Conservation (phyloP, 2,329 filamentous ascomycete genomes). For the Cryphonectria nitschkei region DNA sequence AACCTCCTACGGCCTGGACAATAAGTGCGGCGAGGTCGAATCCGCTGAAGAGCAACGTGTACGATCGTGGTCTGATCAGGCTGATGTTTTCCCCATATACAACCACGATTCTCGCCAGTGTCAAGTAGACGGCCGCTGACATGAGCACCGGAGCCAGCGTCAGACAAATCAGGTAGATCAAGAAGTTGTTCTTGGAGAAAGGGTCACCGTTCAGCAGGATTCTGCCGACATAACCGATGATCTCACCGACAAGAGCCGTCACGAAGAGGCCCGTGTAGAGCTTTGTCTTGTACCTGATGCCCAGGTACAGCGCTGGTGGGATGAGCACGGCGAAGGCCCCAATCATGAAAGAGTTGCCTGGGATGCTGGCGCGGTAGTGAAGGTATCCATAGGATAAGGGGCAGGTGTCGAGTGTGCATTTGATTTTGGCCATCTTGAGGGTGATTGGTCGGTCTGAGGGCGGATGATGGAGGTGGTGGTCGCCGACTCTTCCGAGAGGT, state of each 20-base stretch:
- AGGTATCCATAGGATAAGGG: constrained; percentile 11
- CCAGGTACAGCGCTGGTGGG: constrained; percentile 26
- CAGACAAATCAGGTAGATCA: constrained; percentile 10
- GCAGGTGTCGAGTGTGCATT: constrained; percentile 10
- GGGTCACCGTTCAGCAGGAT: constrained; percentile 46
- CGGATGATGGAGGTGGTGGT: not conserved
- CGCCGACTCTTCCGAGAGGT: not conserved
- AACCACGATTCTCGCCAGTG: constrained; percentile 55
- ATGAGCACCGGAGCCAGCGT: constrained; percentile 13
- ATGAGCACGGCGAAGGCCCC: constrained; percentile 29
- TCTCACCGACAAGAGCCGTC: constrained; percentile 48
- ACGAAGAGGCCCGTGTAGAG: constrained; percentile 39
- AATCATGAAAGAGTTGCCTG: constrained; percentile 37
- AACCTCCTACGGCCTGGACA: constrained; percentile 49
- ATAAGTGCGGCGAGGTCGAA: constrained; percentile 49
- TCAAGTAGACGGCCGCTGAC: constrained; percentile 46
- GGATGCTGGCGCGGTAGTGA: constrained; percentile 12
- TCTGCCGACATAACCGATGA: constrained; percentile 52
- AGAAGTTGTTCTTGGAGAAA: constrained; percentile 39
- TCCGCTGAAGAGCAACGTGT: constrained; percentile 39
- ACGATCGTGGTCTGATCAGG: constrained; percentile 29
- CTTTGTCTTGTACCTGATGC: constrained; percentile 30
- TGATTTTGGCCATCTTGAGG: not conserved
- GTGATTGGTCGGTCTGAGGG: not conserved
- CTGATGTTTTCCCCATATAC: constrained; percentile 29